Conservation (phyloP, 1,139 yeast species). For the Saccharomycopsis hybrid region DNA sequence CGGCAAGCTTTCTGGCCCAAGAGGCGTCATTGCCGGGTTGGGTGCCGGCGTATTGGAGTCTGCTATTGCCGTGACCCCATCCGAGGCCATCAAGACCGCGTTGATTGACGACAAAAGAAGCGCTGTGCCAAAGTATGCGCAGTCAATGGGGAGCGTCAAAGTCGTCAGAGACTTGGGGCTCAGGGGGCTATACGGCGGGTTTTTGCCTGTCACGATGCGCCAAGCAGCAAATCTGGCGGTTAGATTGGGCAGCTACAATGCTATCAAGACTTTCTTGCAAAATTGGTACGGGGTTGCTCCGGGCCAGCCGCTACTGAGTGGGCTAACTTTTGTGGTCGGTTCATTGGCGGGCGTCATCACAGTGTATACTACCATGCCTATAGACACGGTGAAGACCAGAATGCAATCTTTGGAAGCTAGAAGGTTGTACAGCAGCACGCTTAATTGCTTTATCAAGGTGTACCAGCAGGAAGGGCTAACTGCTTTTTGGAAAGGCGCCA, state of each 20-base stretch:
- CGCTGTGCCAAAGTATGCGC: slow-evolving; percentile 68
- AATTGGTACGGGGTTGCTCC: slow-evolving; percentile 59
- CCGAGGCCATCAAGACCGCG: slow-evolving; percentile 94
- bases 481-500: slow-evolving; percentile 97
- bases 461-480: slow-evolving; percentile 84
- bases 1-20: slow-evolving; percentile 81
- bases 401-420: slow-evolving; percentile 92
- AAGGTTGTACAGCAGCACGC: slow-evolving; percentile 61
- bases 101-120: slow-evolving; percentile 87
- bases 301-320: slow-evolving; percentile 69
- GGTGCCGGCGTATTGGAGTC: slow-evolving; percentile 96
- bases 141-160: slow-evolving; percentile 58
- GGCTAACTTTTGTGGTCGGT: slow-evolving; percentile 81
- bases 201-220: slow-evolving; percentile 87
- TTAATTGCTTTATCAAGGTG: slow-evolving; percentile 74
- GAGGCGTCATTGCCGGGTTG: slow-evolving; percentile 91
- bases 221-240: slow-evolving; percentile 97
- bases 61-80: slow-evolving; percentile 91
- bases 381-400: slow-evolving; percentile 94
- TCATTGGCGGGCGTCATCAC: slow-evolving; percentile 91
- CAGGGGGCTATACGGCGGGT: slow-evolving; percentile 79
- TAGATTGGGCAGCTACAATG: slow-evolving; percentile 85
- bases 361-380: slow-evolving; percentile 95
- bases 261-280: slow-evolving; percentile 77
- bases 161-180: slow-evolving; percentile 74